Conservation (phyloP, 441 rosid genomes). For the Erodium trifolium region DNA sequence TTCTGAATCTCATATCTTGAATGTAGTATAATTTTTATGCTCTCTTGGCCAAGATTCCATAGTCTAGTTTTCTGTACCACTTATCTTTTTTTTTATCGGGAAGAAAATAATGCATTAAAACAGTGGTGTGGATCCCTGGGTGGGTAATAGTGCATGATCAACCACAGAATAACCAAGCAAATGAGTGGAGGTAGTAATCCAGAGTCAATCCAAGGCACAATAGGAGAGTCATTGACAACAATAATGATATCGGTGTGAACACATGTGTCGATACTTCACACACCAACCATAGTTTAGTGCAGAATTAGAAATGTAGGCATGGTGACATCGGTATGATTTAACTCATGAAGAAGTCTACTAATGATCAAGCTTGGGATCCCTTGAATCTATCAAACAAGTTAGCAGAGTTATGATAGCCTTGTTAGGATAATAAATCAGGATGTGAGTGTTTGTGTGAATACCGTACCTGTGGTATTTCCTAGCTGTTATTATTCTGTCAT, state of each 20-base stretch:
- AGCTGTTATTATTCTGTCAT: neutral
- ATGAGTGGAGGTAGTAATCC: too few relatives aligned
- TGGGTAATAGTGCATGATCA: too few relatives aligned
- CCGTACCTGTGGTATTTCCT: neutral
- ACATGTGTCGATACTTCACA: too few relatives aligned
- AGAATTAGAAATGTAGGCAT: neutral
- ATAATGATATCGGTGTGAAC: too few relatives aligned
- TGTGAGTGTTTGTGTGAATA: neutral
- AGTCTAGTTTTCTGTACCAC: neutral
- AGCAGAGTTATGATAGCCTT: neutral
- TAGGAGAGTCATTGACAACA: too few relatives aligned
- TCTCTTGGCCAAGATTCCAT: neutral
- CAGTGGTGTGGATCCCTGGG: too few relatives aligned
- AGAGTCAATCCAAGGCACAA: too few relatives aligned
- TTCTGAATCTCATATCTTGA: neutral
- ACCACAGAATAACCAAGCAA: too few relatives aligned
- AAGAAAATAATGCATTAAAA: too few relatives aligned
- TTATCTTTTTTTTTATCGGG: neutral
- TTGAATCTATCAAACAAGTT: neutral
- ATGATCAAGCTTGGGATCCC: neutral
- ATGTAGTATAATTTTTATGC: neutral
- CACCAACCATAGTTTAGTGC: neutral
- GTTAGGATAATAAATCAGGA: neutral
- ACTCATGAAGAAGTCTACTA: neutral
- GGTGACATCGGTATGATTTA: neutral